These are phyloP conservation scores for Coemansia sp. DNA, from an alignment of 192 early-diverging fungal genomes.

Conservation along the genomic window DNA sequence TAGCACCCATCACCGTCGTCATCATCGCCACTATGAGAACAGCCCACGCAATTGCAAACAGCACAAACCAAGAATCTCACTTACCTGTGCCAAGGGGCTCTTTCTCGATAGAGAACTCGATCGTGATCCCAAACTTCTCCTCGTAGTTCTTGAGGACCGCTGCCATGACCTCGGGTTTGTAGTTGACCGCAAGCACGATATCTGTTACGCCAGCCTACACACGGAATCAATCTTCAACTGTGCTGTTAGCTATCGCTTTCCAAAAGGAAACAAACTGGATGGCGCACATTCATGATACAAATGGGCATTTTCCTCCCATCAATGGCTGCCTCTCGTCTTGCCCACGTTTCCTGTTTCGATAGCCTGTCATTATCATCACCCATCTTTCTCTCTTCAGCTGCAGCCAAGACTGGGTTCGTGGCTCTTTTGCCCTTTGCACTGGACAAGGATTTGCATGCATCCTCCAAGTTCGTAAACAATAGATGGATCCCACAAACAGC, in stretches of 20 bases:
- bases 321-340: not conserved
- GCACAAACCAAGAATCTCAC: not conserved
- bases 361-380: not conserved
- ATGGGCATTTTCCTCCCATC: too few species aligned
- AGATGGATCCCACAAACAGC: too few species aligned
- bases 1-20: not conserved
- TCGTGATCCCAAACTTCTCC: constrained; percentile 85
- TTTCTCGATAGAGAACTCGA: constrained; percentile 95
- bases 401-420: not conserved
- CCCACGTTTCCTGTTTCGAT: not conserved
- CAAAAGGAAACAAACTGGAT: not conserved
- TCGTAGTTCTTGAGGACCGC: constrained; percentile 92
- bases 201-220: constrained; percentile 93
- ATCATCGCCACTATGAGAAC: not conserved
- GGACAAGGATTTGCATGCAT: not conserved
- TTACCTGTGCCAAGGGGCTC: constrained; percentile 90
- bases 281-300: not conserved
- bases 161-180: constrained; percentile 98
- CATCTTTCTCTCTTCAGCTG: too few species aligned
- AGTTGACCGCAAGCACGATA: constrained; percentile 98
- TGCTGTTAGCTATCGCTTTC: not conserved
- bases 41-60: not conserved
- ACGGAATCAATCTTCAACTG: not conserved
- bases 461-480: not conserved
- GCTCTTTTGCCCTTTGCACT: not conserved